A percentile compares a stretch with the other conserved stretches of the same genome.
phyloP scores from a whole-genome alignment of 768 basidiomycete species.

The Lepiota venenata region DNA sequence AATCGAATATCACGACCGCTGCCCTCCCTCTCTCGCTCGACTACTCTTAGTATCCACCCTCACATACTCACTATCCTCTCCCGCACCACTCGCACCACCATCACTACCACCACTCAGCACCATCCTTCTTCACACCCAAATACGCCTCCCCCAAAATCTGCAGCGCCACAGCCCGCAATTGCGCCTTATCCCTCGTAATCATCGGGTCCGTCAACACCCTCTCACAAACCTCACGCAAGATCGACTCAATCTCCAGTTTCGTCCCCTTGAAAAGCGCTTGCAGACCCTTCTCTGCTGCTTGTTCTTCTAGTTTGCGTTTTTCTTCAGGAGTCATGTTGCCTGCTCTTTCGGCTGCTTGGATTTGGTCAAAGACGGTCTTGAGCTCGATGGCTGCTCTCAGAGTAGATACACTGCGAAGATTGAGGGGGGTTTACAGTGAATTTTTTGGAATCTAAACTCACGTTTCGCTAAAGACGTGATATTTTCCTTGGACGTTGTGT shows the following conservation, averaged over 20 bases:
- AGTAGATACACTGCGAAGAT: conserved; percentile 67
- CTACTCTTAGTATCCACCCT: conserved; percentile 73
- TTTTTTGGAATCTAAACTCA: too few relatives aligned
- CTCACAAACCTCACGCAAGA: conserved; percentile 87
- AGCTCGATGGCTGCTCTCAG: conserved; percentile 84
- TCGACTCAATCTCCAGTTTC: conserved; percentile 88
- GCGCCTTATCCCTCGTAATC: conserved; percentile 54
- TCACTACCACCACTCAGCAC: conserved; percentile 23
- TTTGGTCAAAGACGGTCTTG: conserved; percentile 88
- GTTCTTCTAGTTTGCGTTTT: conserved; percentile 80
- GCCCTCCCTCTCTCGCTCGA: conserved; percentile 33
- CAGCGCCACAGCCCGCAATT: conserved; percentile 75
- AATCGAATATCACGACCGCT: neutral
- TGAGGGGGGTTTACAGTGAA: neutral
- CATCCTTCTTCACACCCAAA: conserved; percentile 64
- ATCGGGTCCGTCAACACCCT: conserved; percentile 61
- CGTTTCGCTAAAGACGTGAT: conserved; percentile 93
- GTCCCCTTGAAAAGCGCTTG: conserved; percentile 93
- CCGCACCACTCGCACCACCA: conserved; percentile 8
- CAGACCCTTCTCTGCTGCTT: conserved; percentile 89
- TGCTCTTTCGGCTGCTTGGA: conserved; percentile 84
- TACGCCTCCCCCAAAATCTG: conserved; percentile 86
- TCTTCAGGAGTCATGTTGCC: conserved; percentile 79
- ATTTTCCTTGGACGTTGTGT: conserved; percentile 89
- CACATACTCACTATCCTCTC: conserved; percentile 79